Evolutionary conservation across 1,284 basidiomycete species (phyloP).

Genomic region (Malassezia brasiliensis): DNA sequence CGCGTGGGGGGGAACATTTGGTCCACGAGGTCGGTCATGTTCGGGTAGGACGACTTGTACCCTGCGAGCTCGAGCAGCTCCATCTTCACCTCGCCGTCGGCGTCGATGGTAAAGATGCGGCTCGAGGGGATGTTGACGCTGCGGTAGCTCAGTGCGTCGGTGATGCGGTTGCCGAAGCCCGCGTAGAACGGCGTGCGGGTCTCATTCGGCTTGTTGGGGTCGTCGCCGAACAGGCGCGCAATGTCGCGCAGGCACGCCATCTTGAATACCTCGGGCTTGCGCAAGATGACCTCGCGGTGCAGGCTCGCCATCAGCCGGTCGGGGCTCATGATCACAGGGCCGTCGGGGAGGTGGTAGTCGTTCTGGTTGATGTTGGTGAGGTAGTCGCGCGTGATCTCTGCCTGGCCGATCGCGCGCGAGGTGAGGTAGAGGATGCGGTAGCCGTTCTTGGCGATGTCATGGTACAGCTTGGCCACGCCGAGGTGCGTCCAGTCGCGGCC

Average conservation of each 20-base stretch:
- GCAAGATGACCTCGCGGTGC: conserved; percentile 59
- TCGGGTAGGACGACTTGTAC: conserved; percentile 92
- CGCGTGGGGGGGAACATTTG: conserved; percentile 94
- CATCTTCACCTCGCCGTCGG: conserved; percentile 90
- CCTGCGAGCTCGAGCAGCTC: conserved; percentile 89
- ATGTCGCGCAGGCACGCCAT: conserved; percentile 98
- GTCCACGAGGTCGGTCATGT: conserved; percentile 97
- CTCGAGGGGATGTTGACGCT: conserved; percentile 89
- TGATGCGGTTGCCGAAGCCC: conserved; percentile 96
- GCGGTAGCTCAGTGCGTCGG: conserved; percentile 91
- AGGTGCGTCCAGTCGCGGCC: conserved; percentile 99
- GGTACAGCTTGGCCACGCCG: conserved; percentile 95
- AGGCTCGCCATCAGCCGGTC: conserved; percentile 88
- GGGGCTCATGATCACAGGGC: conserved; percentile 98
- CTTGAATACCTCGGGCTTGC: conserved; percentile 98
- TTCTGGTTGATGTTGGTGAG: conserved; percentile 90
- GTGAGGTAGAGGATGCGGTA: conserved; percentile 99
- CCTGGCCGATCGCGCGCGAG: conserved; percentile 93
- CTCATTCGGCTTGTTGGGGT: conserved; percentile 15
- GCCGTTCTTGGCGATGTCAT: conserved; percentile 85
- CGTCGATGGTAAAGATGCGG: conserved; percentile 95
- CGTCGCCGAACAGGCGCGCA: conserved; percentile 73
- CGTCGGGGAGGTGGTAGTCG: conserved; percentile 87
- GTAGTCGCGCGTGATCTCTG: conserved; percentile 91
- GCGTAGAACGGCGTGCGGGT: conserved; percentile 71